A percentile compares a stretch with the other conserved stretches of the same genome.
These are phyloP conservation scores for Capsicum rhomboideum DNA, from an alignment of 257 asterid genomes.

Conservation along the genomic window DNA sequence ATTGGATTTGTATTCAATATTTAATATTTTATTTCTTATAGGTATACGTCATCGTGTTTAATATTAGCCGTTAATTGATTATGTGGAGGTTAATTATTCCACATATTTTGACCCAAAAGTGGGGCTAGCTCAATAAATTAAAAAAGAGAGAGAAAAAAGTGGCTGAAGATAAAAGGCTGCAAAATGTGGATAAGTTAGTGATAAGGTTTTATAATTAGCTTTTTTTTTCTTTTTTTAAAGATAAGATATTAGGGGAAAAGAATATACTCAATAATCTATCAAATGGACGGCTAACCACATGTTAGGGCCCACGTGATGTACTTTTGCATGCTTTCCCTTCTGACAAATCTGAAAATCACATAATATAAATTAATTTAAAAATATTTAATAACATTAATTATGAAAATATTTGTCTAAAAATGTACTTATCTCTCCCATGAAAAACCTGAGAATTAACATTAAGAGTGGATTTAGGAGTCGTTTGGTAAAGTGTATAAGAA, in stretches of 20 bases:
- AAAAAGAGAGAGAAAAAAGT: neutral
- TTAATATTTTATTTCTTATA: neutral
- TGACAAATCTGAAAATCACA: neutral
- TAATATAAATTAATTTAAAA: neutral
- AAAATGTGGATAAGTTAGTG: conserved; percentile 15
- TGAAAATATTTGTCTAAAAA: neutral
- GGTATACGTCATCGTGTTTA: neutral
- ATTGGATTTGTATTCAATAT: neutral
- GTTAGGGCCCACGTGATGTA: neutral
- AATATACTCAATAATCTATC: neutral
- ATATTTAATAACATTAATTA: neutral
- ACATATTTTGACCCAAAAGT: neutral
- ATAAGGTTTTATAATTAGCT: conserved; percentile 7
- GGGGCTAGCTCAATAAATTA: neutral
- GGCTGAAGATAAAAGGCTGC: conserved; percentile 17
- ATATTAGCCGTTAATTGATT: neutral
- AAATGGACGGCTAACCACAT: conserved; percentile 1
- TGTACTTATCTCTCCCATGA: neutral
- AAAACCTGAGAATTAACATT: too few species aligned
- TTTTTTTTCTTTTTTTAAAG: neutral
- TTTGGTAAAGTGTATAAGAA: too few species aligned
- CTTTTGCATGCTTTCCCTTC: neutral
- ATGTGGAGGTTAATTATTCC: conserved; percentile 5
- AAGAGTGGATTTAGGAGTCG: too few species aligned
- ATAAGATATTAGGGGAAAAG: neutral